Conservation (phyloP, 2,329 filamentous ascomycete genomes). For the Calycina herbarum region DNA sequence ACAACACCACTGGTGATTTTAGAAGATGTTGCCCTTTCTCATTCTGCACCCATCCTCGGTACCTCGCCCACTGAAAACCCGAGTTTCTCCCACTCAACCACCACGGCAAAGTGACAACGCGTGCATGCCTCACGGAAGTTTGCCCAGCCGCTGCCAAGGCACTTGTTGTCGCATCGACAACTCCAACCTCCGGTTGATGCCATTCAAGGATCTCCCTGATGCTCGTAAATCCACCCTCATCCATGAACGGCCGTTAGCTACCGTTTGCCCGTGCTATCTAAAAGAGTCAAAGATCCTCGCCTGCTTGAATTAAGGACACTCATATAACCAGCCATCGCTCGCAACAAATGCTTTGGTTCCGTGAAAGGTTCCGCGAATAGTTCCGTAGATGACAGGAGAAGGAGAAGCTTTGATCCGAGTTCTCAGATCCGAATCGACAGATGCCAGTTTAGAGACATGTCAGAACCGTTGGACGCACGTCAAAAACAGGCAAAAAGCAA, state of each 20-base stretch:
- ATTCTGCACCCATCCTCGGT: background rate
- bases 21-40: background rate
- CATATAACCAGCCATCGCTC: slow-evolving; percentile 2
- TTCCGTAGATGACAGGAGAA: no score
- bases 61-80: background rate
- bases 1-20: slow-evolving; percentile 13
- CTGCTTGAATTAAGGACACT: background rate
- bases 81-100: background rate
- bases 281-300: no score
- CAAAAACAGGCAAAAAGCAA: no score
- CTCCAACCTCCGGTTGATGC: background rate
- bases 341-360: background rate
- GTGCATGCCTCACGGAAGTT: slow-evolving; percentile 5
- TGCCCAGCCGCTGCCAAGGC: slow-evolving; percentile 9
- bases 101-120: background rate
- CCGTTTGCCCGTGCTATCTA: no score
- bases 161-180: slow-evolving; percentile 15
- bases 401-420: background rate
- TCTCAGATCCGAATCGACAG: background rate
- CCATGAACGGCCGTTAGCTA: background rate
- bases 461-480: background rate
- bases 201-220: background rate
- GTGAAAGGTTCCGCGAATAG: background rate
- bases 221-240: background rate
- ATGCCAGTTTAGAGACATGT: background rate